Evolutionary conservation across 2,329 filamentous ascomycete genomes (phyloP).

Genomic region (Paraconiothyrium brasiliense): DNA sequence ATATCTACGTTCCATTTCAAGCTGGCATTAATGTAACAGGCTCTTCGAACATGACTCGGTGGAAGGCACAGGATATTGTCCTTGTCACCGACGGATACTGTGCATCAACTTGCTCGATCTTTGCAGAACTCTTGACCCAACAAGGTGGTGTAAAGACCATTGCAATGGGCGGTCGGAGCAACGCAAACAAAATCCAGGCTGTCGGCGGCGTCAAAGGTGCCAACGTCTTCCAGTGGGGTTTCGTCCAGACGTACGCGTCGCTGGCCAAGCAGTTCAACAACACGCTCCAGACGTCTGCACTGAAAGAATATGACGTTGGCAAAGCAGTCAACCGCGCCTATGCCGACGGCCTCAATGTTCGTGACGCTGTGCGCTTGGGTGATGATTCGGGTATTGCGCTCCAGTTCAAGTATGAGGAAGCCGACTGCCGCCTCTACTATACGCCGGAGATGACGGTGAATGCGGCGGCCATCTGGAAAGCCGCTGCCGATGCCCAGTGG

Average conservation of each 20-base stretch:
- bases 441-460: slow-evolving; percentile 54
- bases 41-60: slow-evolving; percentile 40
- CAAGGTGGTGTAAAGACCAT: slow-evolving; percentile 64
- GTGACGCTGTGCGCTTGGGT: slow-evolving; percentile 45
- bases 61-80: slow-evolving; percentile 59
- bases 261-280: slow-evolving; percentile 31
- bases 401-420: slow-evolving; percentile 52
- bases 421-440: slow-evolving; percentile 53
- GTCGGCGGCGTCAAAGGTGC: slow-evolving; percentile 64
- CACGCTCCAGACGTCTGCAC: slow-evolving; percentile 36
- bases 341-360: slow-evolving; percentile 41
- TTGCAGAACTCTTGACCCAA: slow-evolving; percentile 63
- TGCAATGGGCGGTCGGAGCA: slow-evolving; percentile 61
- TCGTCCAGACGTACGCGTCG: slow-evolving; percentile 40
- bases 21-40: slow-evolving; percentile 51
- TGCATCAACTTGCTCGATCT: slow-evolving; percentile 67
- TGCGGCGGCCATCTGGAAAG: slow-evolving; percentile 49
- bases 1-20: slow-evolving; percentile 38
- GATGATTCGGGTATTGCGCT: slow-evolving; percentile 46
- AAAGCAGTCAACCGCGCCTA: slow-evolving; percentile 30
- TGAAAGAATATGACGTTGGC: slow-evolving; percentile 39
- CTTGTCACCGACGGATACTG: slow-evolving; percentile 68
- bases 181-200: slow-evolving; percentile 61
- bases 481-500: slow-evolving; percentile 51
- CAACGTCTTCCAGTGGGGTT: slow-evolving; percentile 48